Conservation (phyloP, 1,139 yeast genomes). For the Geotrichum carabidarum region DNA sequence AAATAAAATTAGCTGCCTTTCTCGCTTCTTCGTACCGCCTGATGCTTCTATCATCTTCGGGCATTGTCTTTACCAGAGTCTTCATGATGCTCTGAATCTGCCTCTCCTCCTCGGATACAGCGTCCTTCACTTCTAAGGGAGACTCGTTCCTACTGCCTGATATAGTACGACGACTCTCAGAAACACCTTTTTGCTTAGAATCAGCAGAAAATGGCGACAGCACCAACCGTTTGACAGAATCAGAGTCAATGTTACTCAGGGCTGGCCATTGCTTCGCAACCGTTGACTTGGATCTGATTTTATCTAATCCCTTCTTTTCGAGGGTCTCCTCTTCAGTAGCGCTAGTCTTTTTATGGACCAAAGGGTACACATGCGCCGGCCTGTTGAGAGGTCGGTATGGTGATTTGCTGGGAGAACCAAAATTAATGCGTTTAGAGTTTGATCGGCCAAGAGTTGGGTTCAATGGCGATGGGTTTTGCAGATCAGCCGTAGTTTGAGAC, state of each 20-base stretch:
- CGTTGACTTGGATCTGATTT: constrained; percentile 15
- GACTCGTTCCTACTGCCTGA: neutral
- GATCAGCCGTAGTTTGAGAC: constrained; percentile 9
- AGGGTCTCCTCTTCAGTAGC: neutral
- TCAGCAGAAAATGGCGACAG: constrained; percentile 17
- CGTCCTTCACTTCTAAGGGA: neutral
- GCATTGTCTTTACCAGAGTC: constrained; percentile 22
- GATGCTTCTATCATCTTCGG: constrained; percentile 19
- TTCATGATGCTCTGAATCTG: constrained; percentile 25
- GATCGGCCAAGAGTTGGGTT: neutral
- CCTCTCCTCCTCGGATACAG: constrained; percentile 10
- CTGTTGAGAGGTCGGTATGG: constrained; percentile 16
- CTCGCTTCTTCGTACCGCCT: constrained; percentile 15
- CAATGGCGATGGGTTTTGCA: neutral
- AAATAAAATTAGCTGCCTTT: constrained; percentile 4
- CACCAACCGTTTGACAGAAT: constrained; percentile 12
- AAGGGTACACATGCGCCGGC: constrained; percentile 16
- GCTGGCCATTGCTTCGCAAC: constrained; percentile 18
- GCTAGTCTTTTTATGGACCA: constrained; percentile 4
- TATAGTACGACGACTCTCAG: neutral
- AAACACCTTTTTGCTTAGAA: neutral
- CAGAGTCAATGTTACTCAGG: constrained; percentile 5
- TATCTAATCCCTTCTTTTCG: neutral
- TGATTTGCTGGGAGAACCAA: constrained; percentile 3
- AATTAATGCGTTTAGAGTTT: constrained; percentile 1